A percentile compares a stretch with the other conserved stretches of the same genome.
These are phyloP conservation scores for Ceratocystis variospora DNA, from an alignment of 2,329 filamentous ascomycete genomes.

Conservation along the genomic window DNA sequence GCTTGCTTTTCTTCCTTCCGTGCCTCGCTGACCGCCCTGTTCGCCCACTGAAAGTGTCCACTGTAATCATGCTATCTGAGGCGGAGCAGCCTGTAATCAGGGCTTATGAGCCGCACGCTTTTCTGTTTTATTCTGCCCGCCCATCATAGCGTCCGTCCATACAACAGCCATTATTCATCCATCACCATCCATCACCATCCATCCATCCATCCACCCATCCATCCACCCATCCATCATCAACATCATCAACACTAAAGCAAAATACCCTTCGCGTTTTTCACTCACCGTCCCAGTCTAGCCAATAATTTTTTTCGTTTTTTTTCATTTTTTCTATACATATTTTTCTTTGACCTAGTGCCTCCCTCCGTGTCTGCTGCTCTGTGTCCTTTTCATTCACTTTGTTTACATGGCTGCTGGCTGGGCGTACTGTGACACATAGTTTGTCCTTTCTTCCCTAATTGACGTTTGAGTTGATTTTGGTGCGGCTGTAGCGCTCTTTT, in stretches of 20 bases:
- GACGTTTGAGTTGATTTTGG: neutral
- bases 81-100: neutral
- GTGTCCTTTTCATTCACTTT: constrained; percentile 6
- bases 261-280: no score
- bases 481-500: constrained; percentile 4
- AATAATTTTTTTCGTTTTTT: no score
- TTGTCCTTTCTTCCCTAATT: neutral
- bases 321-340: no score
- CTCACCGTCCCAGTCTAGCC: neutral
- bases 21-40: neutral
- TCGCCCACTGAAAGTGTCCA: neutral
- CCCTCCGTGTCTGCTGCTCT: neutral
- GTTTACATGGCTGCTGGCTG: neutral
- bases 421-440: constrained; percentile 1
- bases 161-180: neutral
- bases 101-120: no score
- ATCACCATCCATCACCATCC: neutral
- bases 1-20: neutral
- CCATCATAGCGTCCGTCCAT: no score
- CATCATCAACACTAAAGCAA: neutral
- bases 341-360: neutral
- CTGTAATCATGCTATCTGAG: neutral
- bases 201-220: neutral
- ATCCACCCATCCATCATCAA: neutral
- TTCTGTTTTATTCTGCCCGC: no score